A percentile compares a stretch with the other conserved stretches of the same genome.
phyloP scores from a whole-genome alignment of 208 protist genomes.

The Trypanosoma vivax region DNA sequence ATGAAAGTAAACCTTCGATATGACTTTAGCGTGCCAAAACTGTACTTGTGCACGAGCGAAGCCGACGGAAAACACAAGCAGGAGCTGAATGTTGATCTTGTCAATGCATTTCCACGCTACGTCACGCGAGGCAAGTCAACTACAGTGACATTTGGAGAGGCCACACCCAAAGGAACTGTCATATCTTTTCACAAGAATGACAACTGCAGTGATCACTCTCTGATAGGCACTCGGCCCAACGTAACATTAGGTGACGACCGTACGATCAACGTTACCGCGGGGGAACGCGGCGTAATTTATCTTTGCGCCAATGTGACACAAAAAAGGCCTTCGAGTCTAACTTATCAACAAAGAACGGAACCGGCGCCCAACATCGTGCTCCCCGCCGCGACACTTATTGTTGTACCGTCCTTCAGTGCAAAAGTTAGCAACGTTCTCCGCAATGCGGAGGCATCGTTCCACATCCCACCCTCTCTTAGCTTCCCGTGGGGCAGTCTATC shows the following conservation, averaged over 20 bases:
- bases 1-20: slow-evolving; percentile 21
- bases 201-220: slow-evolving; percentile 6
- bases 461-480: slow-evolving; percentile 9
- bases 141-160: slow-evolving; percentile 27
- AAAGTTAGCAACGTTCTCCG: slow-evolving; percentile 29
- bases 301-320: slow-evolving; percentile 39
- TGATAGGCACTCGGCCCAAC: not conserved
- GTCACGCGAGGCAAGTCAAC: slow-evolving; percentile 10
- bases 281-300: slow-evolving; percentile 18
- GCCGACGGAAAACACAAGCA: slow-evolving; percentile 12
- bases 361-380: no score
- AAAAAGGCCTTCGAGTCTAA: no score
- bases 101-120: slow-evolving; percentile 24
- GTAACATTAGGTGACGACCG: slow-evolving; percentile 11
- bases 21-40: slow-evolving; percentile 19
- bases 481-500: slow-evolving; percentile 25
- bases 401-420: slow-evolving; percentile 21
- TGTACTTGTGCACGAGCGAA: slow-evolving; percentile 52
- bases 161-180: slow-evolving; percentile 33
- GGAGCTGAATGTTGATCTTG: slow-evolving; percentile 26
- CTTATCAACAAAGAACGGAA: no score
- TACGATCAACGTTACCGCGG: slow-evolving; percentile 11
- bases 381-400: slow-evolving; percentile 21
- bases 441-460: slow-evolving; percentile 21
- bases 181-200: slow-evolving; percentile 38